Evolutionary conservation across 768 basidiomycete species (phyloP).

Genomic region (Chlorophyllum brunneum): DNA sequence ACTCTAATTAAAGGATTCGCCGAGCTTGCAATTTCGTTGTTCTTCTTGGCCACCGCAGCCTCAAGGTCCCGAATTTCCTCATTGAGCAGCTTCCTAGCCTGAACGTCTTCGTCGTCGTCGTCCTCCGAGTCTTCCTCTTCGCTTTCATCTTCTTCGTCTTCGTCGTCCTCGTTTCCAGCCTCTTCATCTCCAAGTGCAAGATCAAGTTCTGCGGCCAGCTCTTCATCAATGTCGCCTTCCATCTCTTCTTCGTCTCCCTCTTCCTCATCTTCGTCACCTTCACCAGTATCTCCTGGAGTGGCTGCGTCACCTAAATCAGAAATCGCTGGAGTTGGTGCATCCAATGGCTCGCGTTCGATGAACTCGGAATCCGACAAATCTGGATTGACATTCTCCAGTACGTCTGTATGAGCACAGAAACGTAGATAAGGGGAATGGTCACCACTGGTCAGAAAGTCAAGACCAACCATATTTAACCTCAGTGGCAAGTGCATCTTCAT

Average conservation of each 20-base stretch:
- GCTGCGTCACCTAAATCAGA: constrained; percentile 64
- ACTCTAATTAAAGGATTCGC: constrained; percentile 88
- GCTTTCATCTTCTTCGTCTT: constrained; percentile 63
- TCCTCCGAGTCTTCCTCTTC: constrained; percentile 78
- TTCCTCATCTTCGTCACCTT: constrained; percentile 52
- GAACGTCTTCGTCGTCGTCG: constrained; percentile 77
- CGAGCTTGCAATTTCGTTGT: constrained; percentile 75
- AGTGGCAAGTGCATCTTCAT: constrained; percentile 70
- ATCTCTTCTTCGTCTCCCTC: constrained; percentile 61
- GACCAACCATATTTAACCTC: constrained; percentile 73
- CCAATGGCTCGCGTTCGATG: constrained; percentile 64
- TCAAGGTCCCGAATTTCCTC: constrained; percentile 91
- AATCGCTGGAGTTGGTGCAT: constrained; percentile 68
- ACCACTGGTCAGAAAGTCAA: background rate
- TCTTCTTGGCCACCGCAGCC: constrained; percentile 83
- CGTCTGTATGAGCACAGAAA: constrained; percentile 39
- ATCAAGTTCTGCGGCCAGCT: constrained; percentile 84
- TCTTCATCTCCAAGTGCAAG: constrained; percentile 73
- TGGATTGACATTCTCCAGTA: constrained; percentile 88
- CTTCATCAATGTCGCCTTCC: constrained; percentile 83
- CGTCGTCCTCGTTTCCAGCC: constrained; percentile 62
- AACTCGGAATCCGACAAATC: constrained; percentile 90
- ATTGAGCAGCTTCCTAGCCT: constrained; percentile 74
- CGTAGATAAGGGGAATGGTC: background rate
- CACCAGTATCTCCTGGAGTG: constrained; percentile 56